These are phyloP conservation scores for Trichothecium sympodiale DNA, from an alignment of 2,329 filamentous ascomycete genomes.

Conservation along the genomic window DNA sequence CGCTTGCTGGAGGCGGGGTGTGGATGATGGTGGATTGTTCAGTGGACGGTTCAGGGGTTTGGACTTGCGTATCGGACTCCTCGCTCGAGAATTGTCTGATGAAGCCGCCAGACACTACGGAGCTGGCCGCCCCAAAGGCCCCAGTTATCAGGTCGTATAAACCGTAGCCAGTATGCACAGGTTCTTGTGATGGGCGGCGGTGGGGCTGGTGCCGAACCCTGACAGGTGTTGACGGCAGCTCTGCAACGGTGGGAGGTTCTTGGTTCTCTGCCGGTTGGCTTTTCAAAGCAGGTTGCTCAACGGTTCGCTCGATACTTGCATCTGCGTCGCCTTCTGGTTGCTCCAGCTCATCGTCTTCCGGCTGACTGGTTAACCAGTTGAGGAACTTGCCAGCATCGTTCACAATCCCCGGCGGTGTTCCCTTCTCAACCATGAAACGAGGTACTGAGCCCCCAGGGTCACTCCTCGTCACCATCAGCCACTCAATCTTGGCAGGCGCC, in stretches of 20 bases:
- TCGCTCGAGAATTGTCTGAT: conserved; percentile 17
- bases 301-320: neutral
- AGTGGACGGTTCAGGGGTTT: conserved; percentile 13
- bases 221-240: neutral
- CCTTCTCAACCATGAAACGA: conserved; percentile 82
- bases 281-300: neutral
- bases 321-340: conserved; percentile 8
- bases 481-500: conserved; percentile 52
- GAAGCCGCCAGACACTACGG: conserved; percentile 28
- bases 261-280: neutral
- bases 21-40: no score
- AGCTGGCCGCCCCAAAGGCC: conserved; percentile 39
- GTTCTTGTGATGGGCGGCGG: neutral
- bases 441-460: conserved; percentile 84
- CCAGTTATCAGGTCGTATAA: conserved; percentile 45
- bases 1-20: conserved; percentile 12
- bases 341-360: conserved; percentile 19
- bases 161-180: conserved; percentile 22
- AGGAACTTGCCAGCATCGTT: conserved; percentile 72
- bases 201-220: neutral
- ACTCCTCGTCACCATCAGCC: conserved; percentile 86
- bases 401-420: conserved; percentile 71
- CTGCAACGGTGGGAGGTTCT: neutral
- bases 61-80: conserved; percentile 8
- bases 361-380: conserved; percentile 51